Evolutionary conservation across 108 stramenopile species (phyloP), one percentile per base, ranked within the genome.

Genomic region (Nitzschia palea): DNA sequence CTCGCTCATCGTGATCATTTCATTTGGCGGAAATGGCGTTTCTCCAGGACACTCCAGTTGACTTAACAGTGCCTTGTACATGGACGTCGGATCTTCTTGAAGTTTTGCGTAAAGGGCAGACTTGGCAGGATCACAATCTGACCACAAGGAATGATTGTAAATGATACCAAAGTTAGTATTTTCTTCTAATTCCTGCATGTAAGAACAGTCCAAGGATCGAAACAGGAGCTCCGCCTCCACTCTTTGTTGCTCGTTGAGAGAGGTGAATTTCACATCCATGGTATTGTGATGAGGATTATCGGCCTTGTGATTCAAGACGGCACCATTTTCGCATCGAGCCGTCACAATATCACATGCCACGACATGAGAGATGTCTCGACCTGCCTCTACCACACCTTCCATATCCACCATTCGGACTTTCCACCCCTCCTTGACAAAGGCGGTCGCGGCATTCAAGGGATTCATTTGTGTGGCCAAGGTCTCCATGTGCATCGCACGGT

Each of bases 381-480:
- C 43, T 8, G 4, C 48, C 2, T 23, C 48, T 2, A 30, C 61
- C 15, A 76, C 56, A 27, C 74, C 67, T n/a, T 28, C 61, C 74
- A 76, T 76, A 62, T 76, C 74, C 20, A 76, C 63, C 45, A 76
- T 22, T 34, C 26, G 18, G 0, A 68, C 67, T n/a, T 76, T 56
- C 55, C 62, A 76, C 0, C 62, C 62, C 44, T 61, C 62, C n/a
- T 61, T 43, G 17, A 68, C 31, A 43, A 51, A 74, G 48, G 59
- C 33, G 5, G 37, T 23, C 18, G 62, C 62, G 6, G 59, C 37
- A 35, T 63, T 27, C 50, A 76, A 26, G 22, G 67, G 67, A 44
- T 76, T 67, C 67, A 68, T 63, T 29, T 52, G 35, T 14, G 67
- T 64, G 17, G 37, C 52, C 47, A 76, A 40, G 27, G 35, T 27